These are phyloP conservation scores for Myxozyma lipomycoides DNA, from an alignment of 805 yeast species.

Conservation along the genomic window DNA sequence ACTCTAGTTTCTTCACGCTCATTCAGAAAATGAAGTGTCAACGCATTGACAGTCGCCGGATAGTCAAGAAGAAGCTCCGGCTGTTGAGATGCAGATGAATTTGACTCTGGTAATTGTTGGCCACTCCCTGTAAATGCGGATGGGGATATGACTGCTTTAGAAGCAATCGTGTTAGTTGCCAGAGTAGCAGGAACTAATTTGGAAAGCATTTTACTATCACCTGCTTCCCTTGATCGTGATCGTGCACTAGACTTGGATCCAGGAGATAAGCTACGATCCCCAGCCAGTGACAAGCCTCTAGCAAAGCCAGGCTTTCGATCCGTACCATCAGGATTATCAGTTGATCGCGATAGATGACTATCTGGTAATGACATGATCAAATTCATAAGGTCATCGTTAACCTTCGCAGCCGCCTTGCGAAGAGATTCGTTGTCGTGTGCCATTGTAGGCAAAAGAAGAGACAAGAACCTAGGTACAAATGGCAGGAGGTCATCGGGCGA, in stretches of 20 bases:
- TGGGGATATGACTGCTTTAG: background rate
- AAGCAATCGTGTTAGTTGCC: background rate
- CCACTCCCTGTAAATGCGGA: no score
- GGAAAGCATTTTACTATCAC: background rate
- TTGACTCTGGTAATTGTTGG: background rate
- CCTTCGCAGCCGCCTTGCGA: conserved; percentile 50
- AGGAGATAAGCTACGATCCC: conserved; percentile 19
- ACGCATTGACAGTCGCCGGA: conserved; percentile 60
- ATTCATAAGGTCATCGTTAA: conserved; percentile 56
- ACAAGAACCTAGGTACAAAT: conserved; percentile 68
- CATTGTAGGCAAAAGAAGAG: conserved; percentile 61
- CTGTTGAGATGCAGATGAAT: background rate
- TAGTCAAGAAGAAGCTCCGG: conserved; percentile 42
- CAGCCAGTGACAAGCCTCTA: conserved; percentile 10
- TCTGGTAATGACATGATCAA: conserved; percentile 46
- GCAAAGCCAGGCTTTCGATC: background rate
- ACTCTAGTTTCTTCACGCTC: conserved; percentile 78
- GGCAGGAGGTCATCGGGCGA: conserved; percentile 73
- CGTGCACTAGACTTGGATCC: conserved; percentile 7
- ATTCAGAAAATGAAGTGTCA: conserved; percentile 66
- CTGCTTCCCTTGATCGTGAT: conserved; percentile 14
- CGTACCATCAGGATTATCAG: background rate
- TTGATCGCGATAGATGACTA: background rate
- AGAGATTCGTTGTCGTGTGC: conserved; percentile 50
- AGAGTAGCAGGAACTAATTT: background rate